phyloP scores from a whole-genome alignment of 2,329 filamentous ascomycete species.

The Scedosporium apiospermum region DNA sequence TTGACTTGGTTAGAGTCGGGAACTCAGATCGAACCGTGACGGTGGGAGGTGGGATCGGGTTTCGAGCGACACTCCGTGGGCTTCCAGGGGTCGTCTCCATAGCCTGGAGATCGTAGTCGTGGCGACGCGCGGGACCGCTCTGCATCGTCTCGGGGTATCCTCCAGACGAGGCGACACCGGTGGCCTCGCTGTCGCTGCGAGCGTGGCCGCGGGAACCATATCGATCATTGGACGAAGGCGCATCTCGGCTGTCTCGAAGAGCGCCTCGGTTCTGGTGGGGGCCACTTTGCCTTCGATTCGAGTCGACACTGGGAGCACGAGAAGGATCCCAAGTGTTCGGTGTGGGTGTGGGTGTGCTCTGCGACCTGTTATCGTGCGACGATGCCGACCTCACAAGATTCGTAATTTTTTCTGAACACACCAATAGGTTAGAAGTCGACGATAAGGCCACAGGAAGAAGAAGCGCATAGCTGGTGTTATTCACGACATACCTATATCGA shows the following conservation, averaged over 20 bases:
- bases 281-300: slow-evolving; percentile 2
- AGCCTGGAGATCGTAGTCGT: slow-evolving; percentile 92
- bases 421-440: background rate
- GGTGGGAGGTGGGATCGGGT: slow-evolving; percentile 80
- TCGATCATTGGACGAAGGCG: slow-evolving; percentile 29
- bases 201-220: slow-evolving; percentile 46
- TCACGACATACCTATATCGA: slow-evolving; percentile 65
- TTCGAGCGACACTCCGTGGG: slow-evolving; percentile 62
- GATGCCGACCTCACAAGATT: slow-evolving; percentile 82
- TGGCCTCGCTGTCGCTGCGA: slow-evolving; percentile 71
- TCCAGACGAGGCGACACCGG: slow-evolving; percentile 62
- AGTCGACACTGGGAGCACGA: background rate
- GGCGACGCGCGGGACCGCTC: slow-evolving; percentile 60
- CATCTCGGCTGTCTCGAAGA: slow-evolving; percentile 41
- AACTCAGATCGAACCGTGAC: slow-evolving; percentile 97
- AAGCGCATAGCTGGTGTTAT: background rate
- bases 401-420: slow-evolving; percentile 74
- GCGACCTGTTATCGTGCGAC: slow-evolving; percentile 50
- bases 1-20: slow-evolving; percentile 82
- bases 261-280: slow-evolving; percentile 13
- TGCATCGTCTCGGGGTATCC: slow-evolving; percentile 73
- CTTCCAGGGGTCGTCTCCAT: slow-evolving; percentile 82
- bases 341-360: slow-evolving; percentile 46
- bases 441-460: background rate
- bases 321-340: slow-evolving; percentile 7